Evolutionary conservation across 257 asterid species (phyloP).

Genomic region (Scutellaria barbata): DNA sequence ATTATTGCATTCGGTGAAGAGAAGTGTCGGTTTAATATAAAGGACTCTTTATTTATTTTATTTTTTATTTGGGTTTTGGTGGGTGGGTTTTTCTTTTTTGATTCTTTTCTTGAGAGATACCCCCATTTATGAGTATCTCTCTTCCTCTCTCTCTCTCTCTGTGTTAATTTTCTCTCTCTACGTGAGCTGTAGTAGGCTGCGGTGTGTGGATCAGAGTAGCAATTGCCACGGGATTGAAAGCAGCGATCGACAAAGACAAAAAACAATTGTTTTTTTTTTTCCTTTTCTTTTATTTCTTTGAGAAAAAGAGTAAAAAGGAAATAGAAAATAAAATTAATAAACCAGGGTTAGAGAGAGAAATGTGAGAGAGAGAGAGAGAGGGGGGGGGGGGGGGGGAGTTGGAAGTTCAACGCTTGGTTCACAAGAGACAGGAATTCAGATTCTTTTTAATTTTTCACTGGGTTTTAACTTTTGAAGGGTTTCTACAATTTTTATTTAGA

Average conservation of each 20-base stretch:
- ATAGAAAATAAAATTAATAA: not conserved
- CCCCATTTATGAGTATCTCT: conserved; percentile 30
- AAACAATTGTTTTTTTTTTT: not conserved
- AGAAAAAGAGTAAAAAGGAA: not conserved
- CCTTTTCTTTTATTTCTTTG: not conserved
- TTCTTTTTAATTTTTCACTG: too few species aligned
- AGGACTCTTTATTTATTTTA: conserved; percentile 39
- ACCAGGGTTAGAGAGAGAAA: not conserved
- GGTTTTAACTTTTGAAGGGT: too few species aligned
- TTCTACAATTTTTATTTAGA: too few species aligned
- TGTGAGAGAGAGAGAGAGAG: too few species aligned
- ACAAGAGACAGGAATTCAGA: conserved; percentile 17
- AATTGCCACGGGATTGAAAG: conserved; percentile 42
- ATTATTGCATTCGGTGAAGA: conserved; percentile 31
- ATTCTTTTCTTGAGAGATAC: conserved; percentile 71
- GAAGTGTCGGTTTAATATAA: conserved; percentile 38
- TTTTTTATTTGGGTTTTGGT: conserved; percentile 34
- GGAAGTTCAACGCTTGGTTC: conserved; percentile 37
- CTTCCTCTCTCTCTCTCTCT: conserved; percentile 16
- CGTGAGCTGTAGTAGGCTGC: conserved; percentile 39
- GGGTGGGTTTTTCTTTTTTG: conserved; percentile 35
- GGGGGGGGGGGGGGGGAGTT: not conserved
- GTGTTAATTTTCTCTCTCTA: conserved; percentile 28
- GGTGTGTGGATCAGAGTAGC: conserved; percentile 46
- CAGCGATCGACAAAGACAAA: conserved; percentile 43